Evolutionary conservation across 2,329 filamentous ascomycete genomes (phyloP), one percentile per base, ranked within the genome.

Genomic region (Elsinoe batatas): DNA sequence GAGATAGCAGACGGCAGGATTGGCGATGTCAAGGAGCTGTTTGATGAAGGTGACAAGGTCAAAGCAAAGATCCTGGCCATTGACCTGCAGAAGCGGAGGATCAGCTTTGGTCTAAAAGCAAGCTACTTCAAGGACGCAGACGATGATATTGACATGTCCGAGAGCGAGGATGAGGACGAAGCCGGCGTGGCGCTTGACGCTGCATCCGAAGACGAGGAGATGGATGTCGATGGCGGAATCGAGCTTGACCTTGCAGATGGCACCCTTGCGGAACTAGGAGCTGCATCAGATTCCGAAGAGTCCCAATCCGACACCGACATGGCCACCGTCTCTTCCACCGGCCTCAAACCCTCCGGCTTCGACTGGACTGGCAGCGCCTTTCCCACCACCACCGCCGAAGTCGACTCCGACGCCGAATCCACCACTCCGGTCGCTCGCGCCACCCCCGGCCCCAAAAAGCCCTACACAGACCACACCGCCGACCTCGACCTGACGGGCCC

Each of bases 101-200:
- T 98, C 63, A 95, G 81, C 63, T 89, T 98, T 64, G 89, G 91
- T 1, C 75, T 98, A 58, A 98, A 97, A 72, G 89, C 93, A 36
- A 94, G 89, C 8, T 89, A 95, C 65, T 91, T 98, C 64, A 81
- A 84, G 57, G 77, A 82, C 54, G 73, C 51, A 2, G 78, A 74
- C 13, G 80, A 78, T 17, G 72, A 75, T 11, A 71, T 71, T 13
- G 73, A 73, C 12, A 69, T 67, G 17, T 68, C 69, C 13, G 68
- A 66, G 18, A 72, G 74, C 10, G 71, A 71, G 13, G 73, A 73
- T 12, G 69, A 68, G 11, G 68, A 69, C 5, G 67, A 68, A 10
- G 67, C 68, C 42, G 66, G 75, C 20, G 54, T 61, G 8, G 59
- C 58, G 11, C 56, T 55, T 49, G 58, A 71, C 36, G 68, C 69